Base-by-base conservation (phyloP, 116 monocot species). In the Posidonia oceanica region DNA sequence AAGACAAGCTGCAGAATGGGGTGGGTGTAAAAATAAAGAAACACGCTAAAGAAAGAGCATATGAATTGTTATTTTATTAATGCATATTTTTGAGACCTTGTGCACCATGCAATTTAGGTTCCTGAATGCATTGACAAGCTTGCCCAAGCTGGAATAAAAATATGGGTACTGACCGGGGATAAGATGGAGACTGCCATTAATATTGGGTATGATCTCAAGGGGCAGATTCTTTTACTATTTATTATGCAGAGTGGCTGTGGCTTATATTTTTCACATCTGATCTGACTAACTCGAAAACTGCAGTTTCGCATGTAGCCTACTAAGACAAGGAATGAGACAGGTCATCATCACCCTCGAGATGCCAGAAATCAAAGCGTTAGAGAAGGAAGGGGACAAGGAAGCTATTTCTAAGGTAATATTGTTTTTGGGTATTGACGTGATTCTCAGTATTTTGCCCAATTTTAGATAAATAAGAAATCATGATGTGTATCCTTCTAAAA, bases 1-100 rank as follows among this genome's bases (percentile, higher is more conserved):
- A 94, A 71, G 94, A 94, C 74, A 94, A 88, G 59, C 79, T 94
- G 52, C 94, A 94, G 69, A 78, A 86, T 72, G 94, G 94, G 82
- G 91, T 94, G 51, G 23, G 81, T 74, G 15, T 76, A 52, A 52
- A 52, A 52, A 40, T 17, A 39, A 54, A 5, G 10, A 29, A 6
- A 36, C 15, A 54, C 16, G 18, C 13, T 67, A 15, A 21, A 3
- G 13, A 11, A 59, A 61, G 18, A 29, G 13, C 41, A 36, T 51
- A 17, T 36, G 38, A 15, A 15, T 64, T 48, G 48, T 18, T 40
- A 42, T 61, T 7, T 36, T 39, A 12, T 8, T 20, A 40, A 4
- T 59, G 60, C 23, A 3, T 51, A 29, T 39, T 44, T 20, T 14
- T 67, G 4, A 10, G 14, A 55, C n/a, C 17, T 7, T 48, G 29